Evolutionary conservation across 257 asterid genomes (phyloP).

Genomic region (Ehretia macrophylla): DNA sequence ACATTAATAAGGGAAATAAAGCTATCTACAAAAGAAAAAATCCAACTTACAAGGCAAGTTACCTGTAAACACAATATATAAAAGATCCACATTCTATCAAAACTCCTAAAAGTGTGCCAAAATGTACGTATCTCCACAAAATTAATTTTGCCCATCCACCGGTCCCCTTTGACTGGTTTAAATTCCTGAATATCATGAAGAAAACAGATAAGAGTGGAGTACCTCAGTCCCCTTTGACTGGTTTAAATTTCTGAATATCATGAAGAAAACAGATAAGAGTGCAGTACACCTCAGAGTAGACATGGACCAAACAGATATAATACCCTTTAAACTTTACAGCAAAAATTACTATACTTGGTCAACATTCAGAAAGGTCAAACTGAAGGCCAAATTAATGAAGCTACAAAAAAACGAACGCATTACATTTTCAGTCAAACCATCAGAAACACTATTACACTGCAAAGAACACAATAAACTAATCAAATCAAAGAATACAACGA

Average conservation of each 20-base stretch:
- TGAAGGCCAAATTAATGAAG: no score
- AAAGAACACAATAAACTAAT: no score
- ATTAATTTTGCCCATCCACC: conserved; percentile 87
- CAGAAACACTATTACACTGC: no score
- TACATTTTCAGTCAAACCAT: no score
- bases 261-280: conserved; percentile 17
- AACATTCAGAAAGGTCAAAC: no score
- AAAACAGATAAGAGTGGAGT: conserved; percentile 17
- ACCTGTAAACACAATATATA: conserved; percentile 86
- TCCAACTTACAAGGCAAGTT: conserved; percentile 14
- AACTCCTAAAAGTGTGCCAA: conserved; percentile 88
- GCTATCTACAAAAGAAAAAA: not conserved
- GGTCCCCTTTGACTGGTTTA: conserved; percentile 44
- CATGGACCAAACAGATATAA: not conserved
- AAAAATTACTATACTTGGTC: no score
- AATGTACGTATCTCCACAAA: conserved; percentile 90
- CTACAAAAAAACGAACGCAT: no score
- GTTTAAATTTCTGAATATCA: conserved; percentile 45
- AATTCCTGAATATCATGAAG: conserved; percentile 44
- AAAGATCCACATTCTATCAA: conserved; percentile 96
- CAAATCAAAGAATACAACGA: no score
- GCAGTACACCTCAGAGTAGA: not conserved
- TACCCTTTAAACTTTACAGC: no score
- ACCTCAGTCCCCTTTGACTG: conserved; percentile 49
- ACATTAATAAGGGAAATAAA: conserved; percentile 6